Conservation (phyloP, 257 asterid genomes). For the Cynanchum wilfordii region DNA sequence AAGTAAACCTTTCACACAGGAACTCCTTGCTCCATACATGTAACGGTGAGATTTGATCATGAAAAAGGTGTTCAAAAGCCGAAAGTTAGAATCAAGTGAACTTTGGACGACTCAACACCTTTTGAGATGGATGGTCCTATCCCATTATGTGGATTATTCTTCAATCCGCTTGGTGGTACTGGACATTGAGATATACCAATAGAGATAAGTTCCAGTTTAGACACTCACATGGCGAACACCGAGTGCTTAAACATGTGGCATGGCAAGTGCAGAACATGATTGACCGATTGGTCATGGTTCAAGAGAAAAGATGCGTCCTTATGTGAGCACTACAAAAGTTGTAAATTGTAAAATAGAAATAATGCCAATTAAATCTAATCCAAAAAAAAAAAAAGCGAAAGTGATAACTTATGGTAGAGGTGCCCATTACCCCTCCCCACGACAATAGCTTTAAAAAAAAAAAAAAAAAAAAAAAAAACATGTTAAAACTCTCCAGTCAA, state of each 20-base stretch:
- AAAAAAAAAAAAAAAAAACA: neutral
- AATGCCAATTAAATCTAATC: too few species aligned
- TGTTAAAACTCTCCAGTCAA: neutral
- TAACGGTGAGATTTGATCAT: too few species aligned
- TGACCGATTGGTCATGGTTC: too few species aligned
- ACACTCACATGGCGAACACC: neutral
- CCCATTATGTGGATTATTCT: neutral
- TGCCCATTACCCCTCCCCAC: too few species aligned
- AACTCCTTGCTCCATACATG: neutral
- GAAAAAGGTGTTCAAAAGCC: neutral
- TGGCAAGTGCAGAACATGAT: neutral
- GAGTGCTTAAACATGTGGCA: neutral
- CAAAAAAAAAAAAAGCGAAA: too few species aligned
- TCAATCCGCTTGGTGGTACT: neutral
- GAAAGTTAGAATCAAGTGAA: neutral
- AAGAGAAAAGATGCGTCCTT: too few species aligned
- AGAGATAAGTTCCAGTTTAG: too few species aligned
- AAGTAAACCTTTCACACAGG: neutral
- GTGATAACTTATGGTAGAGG: too few species aligned
- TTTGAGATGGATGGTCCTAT: neutral
- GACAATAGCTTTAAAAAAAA: too few species aligned
- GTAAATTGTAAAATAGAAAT: too few species aligned
- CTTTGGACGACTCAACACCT: neutral
- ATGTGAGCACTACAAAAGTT: too few species aligned
- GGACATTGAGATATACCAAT: neutral